Percentiles rank a stretch among this genome's conserved stretches.
Evolutionary conservation across 192 early-diverging fungal genomes (phyloP).

Genomic region (Obelidium mucronatum): DNA sequence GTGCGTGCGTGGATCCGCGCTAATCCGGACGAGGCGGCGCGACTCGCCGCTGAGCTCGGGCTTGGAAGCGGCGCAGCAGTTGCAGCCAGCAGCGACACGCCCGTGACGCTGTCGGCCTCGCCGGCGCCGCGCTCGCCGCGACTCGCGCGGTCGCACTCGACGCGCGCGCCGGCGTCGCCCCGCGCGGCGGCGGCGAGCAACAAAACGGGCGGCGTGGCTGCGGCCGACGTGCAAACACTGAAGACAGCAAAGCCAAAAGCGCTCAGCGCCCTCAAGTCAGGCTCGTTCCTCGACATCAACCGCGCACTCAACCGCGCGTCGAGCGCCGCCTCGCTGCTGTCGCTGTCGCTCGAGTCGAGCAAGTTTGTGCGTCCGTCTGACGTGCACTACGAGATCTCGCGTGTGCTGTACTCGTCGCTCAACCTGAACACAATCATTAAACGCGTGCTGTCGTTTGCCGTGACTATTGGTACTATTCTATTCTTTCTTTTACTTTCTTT

Average conservation of each 20-base stretch:
- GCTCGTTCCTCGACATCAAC: slow-evolving; percentile 15
- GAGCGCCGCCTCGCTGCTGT: background rate
- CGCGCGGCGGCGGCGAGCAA: background rate
- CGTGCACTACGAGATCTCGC: slow-evolving; percentile 25
- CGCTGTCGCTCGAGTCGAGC: background rate
- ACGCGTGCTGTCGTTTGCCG: slow-evolving; percentile 24
- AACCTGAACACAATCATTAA: slow-evolving; percentile 24
- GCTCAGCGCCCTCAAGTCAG: background rate
- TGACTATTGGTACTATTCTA: slow-evolving; percentile 6
- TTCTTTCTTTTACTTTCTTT: background rate
- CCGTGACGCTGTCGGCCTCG: too few species aligned
- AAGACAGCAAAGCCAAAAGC: background rate
- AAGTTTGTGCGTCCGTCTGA: slow-evolving; percentile 21
- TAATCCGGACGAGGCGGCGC: background rate
- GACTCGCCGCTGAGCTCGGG: background rate
- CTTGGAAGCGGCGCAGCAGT: background rate
- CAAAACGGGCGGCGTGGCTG: background rate
- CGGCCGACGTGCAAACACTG: background rate
- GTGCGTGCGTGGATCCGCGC: background rate
- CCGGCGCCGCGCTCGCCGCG: background rate
- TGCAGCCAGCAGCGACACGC: background rate
- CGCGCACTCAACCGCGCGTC: background rate
- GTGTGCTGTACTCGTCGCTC: slow-evolving; percentile 23
- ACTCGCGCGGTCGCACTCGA: background rate
- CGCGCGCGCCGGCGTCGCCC: too few species aligned